A percentile compares a stretch with the other conserved stretches of the same genome.
Evolutionary conservation across 306 rosid genomes (phyloP).

Genomic region (Erythrophleum fordii): DNA sequence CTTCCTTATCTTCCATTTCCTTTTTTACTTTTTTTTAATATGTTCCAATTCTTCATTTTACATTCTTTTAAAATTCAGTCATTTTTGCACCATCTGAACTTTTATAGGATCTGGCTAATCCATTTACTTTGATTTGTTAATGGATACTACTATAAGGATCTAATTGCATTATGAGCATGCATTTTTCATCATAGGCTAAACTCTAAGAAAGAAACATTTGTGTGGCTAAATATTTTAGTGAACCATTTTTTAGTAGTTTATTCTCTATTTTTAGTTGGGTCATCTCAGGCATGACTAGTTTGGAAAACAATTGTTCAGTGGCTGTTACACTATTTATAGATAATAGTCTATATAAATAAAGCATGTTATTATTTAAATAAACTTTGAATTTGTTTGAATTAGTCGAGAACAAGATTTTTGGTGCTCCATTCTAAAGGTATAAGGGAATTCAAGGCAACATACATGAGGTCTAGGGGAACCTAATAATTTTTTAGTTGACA

Average conservation of each 20-base stretch:
- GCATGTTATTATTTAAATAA: too few species aligned
- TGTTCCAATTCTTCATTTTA: not conserved
- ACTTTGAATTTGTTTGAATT: too few species aligned
- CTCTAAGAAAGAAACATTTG: not conserved
- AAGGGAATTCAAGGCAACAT: not conserved
- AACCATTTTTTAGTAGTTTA: not conserved
- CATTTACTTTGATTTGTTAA: not conserved
- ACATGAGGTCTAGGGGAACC: not conserved
- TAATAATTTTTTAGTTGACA: too few species aligned
- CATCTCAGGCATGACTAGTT: not conserved
- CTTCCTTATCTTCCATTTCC: not conserved
- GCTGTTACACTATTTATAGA: too few species aligned
- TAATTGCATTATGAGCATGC: not conserved
- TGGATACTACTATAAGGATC: too few species aligned
- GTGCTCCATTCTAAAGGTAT: conserved; percentile 5
- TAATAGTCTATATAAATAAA: too few species aligned
- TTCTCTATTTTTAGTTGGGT: conserved; percentile 10
- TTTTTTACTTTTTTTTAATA: not conserved
- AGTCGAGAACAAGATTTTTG: not conserved
- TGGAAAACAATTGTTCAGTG: not conserved
- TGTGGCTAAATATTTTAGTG: too few species aligned
- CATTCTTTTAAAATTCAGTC: conserved; percentile 22
- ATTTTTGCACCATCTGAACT: conserved; percentile 20
- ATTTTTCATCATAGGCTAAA: conserved; percentile 18
- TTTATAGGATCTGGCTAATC: not conserved